A percentile compares a stretch with the other conserved stretches of the same genome.
Evolutionary conservation across 2,329 filamentous ascomycete genomes (phyloP).

Genomic region (Cadophora malorum): DNA sequence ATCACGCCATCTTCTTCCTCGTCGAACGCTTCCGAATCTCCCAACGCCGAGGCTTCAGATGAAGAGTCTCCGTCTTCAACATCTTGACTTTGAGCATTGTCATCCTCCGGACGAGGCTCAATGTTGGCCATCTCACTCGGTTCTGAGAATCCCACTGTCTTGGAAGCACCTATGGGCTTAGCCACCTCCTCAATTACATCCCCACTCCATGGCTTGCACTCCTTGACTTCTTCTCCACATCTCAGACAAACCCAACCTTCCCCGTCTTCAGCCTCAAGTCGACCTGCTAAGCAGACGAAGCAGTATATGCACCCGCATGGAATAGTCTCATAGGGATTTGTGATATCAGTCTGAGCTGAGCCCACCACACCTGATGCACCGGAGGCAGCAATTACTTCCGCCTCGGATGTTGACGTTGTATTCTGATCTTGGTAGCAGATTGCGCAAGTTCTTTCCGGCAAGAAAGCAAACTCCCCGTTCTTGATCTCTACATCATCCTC

Average conservation of each 20-base stretch:
- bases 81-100: constrained; percentile 43
- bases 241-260: constrained; percentile 92
- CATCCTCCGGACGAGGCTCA: constrained; percentile 35
- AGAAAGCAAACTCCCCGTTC: constrained; percentile 78
- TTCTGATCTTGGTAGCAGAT: constrained; percentile 98
- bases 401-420: constrained; percentile 71
- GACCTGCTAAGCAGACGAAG: constrained; percentile 91
- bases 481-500: constrained; percentile 59
- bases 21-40: constrained; percentile 40
- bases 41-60: constrained; percentile 36
- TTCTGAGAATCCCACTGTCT: constrained; percentile 65
- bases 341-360: constrained; percentile 89
- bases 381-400: constrained; percentile 74
- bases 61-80: constrained; percentile 24
- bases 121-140: constrained; percentile 33
- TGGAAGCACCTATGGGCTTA: constrained; percentile 49
- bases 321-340: constrained; percentile 91
- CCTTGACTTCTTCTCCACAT: constrained; percentile 82
- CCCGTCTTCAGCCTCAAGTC: constrained; percentile 89
- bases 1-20: constrained; percentile 40
- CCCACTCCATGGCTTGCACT: constrained; percentile 90
- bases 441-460: constrained; percentile 92
- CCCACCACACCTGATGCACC: constrained; percentile 77
- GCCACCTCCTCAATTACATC: constrained; percentile 73
- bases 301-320: constrained; percentile 94